A percentile compares a stretch with the other conserved stretches of the same genome.
These are phyloP conservation scores for Rutstroemia sp. DNA, from an alignment of 2,329 filamentous ascomycete genomes.

Conservation along the genomic window DNA sequence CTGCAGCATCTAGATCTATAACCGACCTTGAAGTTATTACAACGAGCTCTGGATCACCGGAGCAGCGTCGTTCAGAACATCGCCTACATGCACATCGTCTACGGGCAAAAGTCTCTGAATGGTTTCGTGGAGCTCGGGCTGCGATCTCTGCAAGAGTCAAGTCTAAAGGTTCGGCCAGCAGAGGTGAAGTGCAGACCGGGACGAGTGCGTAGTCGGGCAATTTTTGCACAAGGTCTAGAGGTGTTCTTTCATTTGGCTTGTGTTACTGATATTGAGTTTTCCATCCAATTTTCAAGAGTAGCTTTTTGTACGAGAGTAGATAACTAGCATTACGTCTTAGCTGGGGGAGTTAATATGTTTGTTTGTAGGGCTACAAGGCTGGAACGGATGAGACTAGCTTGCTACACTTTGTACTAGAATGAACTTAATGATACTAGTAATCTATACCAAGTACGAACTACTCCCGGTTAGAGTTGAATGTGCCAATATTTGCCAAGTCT, in stretches of 20 bases:
- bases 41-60: constrained; percentile 11
- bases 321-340: not conserved
- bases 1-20: constrained; percentile 14
- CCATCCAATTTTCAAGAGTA: not conserved
- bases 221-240: not conserved
- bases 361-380: not conserved
- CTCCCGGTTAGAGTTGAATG: not conserved
- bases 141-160: constrained; percentile 21
- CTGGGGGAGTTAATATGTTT: not conserved
- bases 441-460: not conserved
- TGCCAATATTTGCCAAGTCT: not conserved
- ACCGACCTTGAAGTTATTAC: constrained; percentile 17
- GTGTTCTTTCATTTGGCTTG: not conserved
- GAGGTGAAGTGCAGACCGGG: not conserved
- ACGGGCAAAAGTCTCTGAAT: constrained; percentile 21
- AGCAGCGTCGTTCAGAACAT: constrained; percentile 11
- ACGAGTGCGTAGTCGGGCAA: not conserved
- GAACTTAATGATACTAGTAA: constrained; percentile 2
- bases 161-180: constrained; percentile 11
- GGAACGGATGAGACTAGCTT: not conserved
- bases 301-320: not conserved
- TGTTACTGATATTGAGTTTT: not conserved
- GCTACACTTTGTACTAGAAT: not conserved
- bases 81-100: constrained; percentile 17
- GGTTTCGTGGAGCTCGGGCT: constrained; percentile 23